These are phyloP conservation scores for Helenozyma rhizophorensis DNA, from an alignment of 805 yeast genomes.

Conservation along the genomic window DNA sequence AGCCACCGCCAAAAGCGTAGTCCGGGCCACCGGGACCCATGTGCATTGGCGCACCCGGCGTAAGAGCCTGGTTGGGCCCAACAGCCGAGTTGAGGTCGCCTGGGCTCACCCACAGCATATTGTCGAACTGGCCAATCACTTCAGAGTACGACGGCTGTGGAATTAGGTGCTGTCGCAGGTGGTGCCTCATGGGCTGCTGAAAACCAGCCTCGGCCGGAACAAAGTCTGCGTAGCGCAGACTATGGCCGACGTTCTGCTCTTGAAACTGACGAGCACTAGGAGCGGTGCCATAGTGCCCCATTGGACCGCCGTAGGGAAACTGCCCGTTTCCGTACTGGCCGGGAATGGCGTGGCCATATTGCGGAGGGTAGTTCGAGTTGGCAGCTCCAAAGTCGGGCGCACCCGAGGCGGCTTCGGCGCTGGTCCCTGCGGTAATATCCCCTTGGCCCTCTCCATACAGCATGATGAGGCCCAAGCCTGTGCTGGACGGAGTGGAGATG, in stretches of 20 bases:
- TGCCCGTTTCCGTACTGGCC: no score
- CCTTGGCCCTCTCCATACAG: neutral
- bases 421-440: neutral
- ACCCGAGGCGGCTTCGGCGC: neutral
- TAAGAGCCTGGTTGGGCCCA: no score
- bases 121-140: conserved; percentile 1
- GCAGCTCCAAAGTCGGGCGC: no score
- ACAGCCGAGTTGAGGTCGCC: no score
- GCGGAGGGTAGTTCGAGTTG: neutral
- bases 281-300: conserved; percentile 1
- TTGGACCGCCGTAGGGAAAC: neutral
- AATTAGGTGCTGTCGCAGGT: conserved; percentile 17
- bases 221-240: conserved; percentile 26
- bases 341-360: no score
- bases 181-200: conserved; percentile 34
- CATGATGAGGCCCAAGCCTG: neutral
- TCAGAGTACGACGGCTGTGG: conserved; percentile 3
- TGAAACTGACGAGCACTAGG: conserved; percentile 3
- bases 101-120: no score
- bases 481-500: neutral
- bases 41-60: no score
- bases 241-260: conserved; percentile 14
- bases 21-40: no score
- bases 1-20: no score
- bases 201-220: conserved; percentile 27